Evolutionary conservation across 768 basidiomycete genomes (phyloP), one percentile per base, ranked within the genome.

Genomic region (Hericium rajendrae): DNA sequence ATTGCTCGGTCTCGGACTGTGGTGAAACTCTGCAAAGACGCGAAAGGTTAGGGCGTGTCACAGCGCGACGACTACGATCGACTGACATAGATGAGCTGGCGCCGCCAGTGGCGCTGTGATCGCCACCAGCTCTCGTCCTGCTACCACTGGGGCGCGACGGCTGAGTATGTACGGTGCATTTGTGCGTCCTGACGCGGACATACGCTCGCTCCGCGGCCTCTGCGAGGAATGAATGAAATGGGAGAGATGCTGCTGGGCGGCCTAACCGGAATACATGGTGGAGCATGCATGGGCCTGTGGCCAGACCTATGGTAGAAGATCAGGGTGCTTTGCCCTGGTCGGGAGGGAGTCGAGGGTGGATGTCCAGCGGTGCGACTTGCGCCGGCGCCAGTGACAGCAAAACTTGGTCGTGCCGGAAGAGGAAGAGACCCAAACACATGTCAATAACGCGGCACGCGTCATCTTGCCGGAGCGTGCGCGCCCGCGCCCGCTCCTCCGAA

Each of bases 191-290:
- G 24, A 61, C 54, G 55, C 72, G 70, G 26, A 67, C 62, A 73
- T 78, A 83, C 50, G 80, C 81, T 52, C 74, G 76, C 60, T 72
- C 72, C 18, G 81, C 80, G 56, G 78, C 80, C 40, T 70, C 70
- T 56, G 77, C 77, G 4, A 81, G 71, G 49, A 76, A 69, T 51
- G 71, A 68, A 28, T 69, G 66, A 60, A 80, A 76, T 11, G 68
- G 58, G 63, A 60, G 54, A 54, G 26, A 56, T 41, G 58, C 38
- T 32, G 50, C 32, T 43, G 39, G 41, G 28, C 51, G 54, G 61
- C 61, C 54, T 52, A 64, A 62, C 57, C 66, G 67, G 51, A 66
- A 37, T 51, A 67, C 75, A 76, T 74, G 69, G 67, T 72, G 64
- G 64, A 66, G 67, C 75, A 76, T 76, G 69, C 75, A 76, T 72